A percentile compares a stretch with the other conserved stretches of the same genome.
phyloP scores from a whole-genome alignment of 192 early-diverging fungal genomes.

The Linnemannia exigua region DNA sequence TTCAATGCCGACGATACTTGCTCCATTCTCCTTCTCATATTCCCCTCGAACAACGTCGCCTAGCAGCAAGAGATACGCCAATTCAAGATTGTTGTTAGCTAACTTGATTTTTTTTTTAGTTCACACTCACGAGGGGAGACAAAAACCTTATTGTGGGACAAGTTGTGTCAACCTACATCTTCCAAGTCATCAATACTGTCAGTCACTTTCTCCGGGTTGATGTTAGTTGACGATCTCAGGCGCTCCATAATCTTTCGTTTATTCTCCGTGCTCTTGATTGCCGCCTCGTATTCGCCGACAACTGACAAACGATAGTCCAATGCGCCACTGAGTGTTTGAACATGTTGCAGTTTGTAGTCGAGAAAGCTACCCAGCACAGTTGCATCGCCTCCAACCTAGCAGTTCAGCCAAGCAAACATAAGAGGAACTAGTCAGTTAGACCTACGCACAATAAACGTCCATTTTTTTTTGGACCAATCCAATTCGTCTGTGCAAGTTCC shows the following conservation, averaged over 20 bases:
- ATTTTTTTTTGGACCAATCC: not conserved
- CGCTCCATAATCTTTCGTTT: conserved; percentile 60
- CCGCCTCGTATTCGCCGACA: conserved; percentile 52
- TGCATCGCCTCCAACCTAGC: conserved; percentile 51
- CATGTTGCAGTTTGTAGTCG: conserved; percentile 55
- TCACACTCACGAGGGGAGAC: not conserved
- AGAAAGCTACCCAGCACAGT: conserved; percentile 48
- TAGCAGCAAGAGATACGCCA: not conserved
- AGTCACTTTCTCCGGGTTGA: conserved; percentile 59
- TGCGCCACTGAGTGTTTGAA: conserved; percentile 53
- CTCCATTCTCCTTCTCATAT: conserved; percentile 58
- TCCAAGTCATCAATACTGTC: conserved; percentile 61
- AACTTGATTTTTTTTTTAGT: not conserved
- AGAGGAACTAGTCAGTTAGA: not conserved
- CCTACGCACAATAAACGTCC: no score
- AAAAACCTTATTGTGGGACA: conserved; percentile 1
- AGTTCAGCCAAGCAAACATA: not conserved
- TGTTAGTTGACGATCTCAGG: conserved; percentile 59
- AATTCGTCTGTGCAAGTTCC: not conserved
- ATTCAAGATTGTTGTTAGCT: not conserved
- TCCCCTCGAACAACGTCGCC: conserved; percentile 57
- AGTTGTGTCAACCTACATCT: conserved; percentile 45
- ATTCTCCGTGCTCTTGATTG: conserved; percentile 57
- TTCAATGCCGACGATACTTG: conserved; percentile 50
- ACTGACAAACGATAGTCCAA: conserved; percentile 56